Base-by-base conservation (phyloP, 2,329 filamentous ascomycete species). In the Clarireedia homoeocarpa region DNA sequence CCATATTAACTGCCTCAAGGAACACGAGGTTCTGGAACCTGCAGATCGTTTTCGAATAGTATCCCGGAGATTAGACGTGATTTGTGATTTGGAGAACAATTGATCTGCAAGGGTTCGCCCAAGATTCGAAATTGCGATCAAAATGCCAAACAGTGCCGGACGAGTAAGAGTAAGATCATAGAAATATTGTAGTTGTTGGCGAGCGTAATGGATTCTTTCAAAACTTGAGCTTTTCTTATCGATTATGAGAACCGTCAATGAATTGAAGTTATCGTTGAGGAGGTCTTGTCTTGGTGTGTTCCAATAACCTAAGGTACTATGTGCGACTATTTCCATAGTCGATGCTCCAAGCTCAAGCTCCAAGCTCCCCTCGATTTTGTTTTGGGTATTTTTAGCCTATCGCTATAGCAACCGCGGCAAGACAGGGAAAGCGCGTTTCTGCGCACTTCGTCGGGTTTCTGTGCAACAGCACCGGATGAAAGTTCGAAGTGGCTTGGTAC, bases 1-100 rank as follows among this genome's bases (percentile, higher is more conserved):
- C 56, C 68, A 69, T 69, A 42, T 48, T 53, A 36, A 61, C 46
- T 48, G 39, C 4, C 30, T 12, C 15, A 42, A 40, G 47, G 45
- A 39, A 14, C 53, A 40, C 14, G 20, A 40, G 23, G 12, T 17
- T 23, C 48, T 27, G 39, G 42, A 57, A 55, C 26, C 17, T 52
- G 23, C 14, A 57, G 48, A 53, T 53, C 50, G 55, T 47, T 42
- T 20, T 17, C 40, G 24, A 40, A 50, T 26, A 10, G 38, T 52
- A 30, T 46, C 24, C 52, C 53, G 53, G 53, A 56, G 42, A 52
- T 56, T 52, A 56, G 48, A 46, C 52, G 39, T 49, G 56, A 51
- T 58, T 48, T 53, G n/a, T 20, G 26, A 15, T 23, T 53, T 48
- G 23, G 26, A 34, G 30, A 53, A 27, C 20, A 44, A 34, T 48